Base-by-base conservation (phyloP, 2,329 filamentous ascomycete species). In the Colletotrichum australisinense region DNA sequence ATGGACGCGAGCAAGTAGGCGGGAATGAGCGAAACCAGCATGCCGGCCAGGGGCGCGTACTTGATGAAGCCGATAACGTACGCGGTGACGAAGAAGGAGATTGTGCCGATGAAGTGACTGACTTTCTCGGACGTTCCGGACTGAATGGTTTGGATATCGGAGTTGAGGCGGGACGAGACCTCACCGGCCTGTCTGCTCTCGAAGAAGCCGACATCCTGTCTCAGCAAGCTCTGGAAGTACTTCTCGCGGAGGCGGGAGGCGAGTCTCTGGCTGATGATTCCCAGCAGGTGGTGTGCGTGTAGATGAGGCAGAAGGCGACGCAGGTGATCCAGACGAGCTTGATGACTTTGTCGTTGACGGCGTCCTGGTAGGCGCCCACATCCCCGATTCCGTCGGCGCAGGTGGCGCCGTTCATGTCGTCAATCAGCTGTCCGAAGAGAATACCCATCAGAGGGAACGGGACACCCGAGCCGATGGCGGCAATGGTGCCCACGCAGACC, bases 111-210 rank as follows among this genome's bases (percentile, higher is more conserved):
- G 68, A 87, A 86, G 35, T 92, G 87, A 38, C 90, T 90, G 22
- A 91, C 89, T 77, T 93, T 93, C 80, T 92, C 91, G 1, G 88
- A 89, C 0, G 89, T 91, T 22, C 90, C 91, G 0, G 86, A 86
- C 68, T 89, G 89, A 63, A 92, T 88, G 0, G 88, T 87, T 66
- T 89, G 85, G 35, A 92, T 89, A 76, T 92, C 90, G 64, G 84
- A 86, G 76, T 88, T 89, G 26, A 92, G 84, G 16, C 90, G 84
- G 22, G 88, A 87, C 2, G 87, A 85, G 7, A 91, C 87, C 77
- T 91, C 88, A 12, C 89, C 89, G 0, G 88, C 84, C 38, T 88
- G 85, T 6, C 89, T 81, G 5, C 84, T 84, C 75, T 91, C 90
- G 77, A 91, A 91, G 77, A 87, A 91, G 4, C 87, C 84, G 2